Evolutionary conservation across 2,329 filamentous ascomycete genomes (phyloP).

Genomic region (Pseudogymnoascus sp.): DNA sequence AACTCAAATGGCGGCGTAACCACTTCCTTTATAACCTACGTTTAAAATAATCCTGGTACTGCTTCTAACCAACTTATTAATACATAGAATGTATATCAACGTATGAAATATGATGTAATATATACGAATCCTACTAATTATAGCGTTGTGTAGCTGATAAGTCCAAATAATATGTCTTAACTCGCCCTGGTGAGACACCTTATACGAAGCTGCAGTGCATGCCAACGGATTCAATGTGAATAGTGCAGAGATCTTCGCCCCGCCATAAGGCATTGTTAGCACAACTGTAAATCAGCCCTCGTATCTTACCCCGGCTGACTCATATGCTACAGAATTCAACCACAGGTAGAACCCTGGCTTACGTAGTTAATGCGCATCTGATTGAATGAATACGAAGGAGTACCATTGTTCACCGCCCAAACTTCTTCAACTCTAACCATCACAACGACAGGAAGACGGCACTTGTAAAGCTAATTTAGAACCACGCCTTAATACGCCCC

Average conservation of each 20-base stretch:
- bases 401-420: constrained; percentile 29
- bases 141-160: not conserved
- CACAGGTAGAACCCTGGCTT: not conserved
- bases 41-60: not conserved
- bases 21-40: not conserved
- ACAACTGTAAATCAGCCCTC: not conserved
- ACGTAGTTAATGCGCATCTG: not conserved
- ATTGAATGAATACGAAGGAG: not conserved
- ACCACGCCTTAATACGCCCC: constrained; percentile 40
- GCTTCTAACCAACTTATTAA: not conserved
- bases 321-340: not conserved
- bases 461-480: constrained; percentile 41
- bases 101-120: not conserved
- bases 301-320: not conserved
- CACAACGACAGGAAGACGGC: constrained; percentile 39
- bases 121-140: not conserved
- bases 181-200: not conserved
- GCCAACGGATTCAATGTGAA: not conserved
- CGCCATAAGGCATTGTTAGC: not conserved
- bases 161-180: not conserved
- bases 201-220: not conserved
- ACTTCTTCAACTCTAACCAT: constrained; percentile 39
- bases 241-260: not conserved
- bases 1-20: not conserved
- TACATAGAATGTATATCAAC: not conserved